Conservation (phyloP, 345 rosid genomes). For the Salix brachista region DNA sequence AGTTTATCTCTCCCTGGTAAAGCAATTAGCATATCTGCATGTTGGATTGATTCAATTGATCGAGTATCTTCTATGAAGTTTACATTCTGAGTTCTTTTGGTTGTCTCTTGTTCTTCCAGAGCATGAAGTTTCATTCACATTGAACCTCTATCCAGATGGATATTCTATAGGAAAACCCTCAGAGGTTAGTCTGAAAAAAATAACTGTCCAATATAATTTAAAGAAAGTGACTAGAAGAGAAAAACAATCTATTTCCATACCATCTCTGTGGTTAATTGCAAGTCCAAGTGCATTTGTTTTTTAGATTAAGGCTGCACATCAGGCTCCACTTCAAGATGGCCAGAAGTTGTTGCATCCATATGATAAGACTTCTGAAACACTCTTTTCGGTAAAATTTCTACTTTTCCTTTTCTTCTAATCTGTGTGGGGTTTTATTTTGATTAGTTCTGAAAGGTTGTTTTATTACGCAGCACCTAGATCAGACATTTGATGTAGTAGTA, state of each 20-base stretch:
- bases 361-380: constrained; percentile 80
- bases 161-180: constrained; percentile 68
- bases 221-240: background rate
- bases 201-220: constrained; percentile 4
- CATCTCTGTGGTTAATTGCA: constrained; percentile 13
- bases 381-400: constrained; percentile 58
- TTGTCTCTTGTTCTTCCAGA: constrained; percentile 41
- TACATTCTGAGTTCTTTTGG: background rate
- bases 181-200: constrained; percentile 52
- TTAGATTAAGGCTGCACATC: constrained; percentile 45
- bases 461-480: background rate
- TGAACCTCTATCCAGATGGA: constrained; percentile 74
- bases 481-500: background rate
- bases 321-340: constrained; percentile 51
- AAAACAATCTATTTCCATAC: background rate
- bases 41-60: constrained; percentile 22
- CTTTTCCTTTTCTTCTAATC: constrained; percentile 5
- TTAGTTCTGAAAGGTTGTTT: background rate
- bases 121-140: constrained; percentile 65
- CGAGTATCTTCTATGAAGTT: constrained; percentile 4
- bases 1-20: constrained; percentile 33
- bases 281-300: constrained; percentile 10
- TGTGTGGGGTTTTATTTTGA: background rate
- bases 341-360: constrained; percentile 68
- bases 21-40: constrained; percentile 26